These are phyloP conservation scores for Arbutus unedo DNA, from an alignment of 148 eudicot genomes.

Conservation along the genomic window DNA sequence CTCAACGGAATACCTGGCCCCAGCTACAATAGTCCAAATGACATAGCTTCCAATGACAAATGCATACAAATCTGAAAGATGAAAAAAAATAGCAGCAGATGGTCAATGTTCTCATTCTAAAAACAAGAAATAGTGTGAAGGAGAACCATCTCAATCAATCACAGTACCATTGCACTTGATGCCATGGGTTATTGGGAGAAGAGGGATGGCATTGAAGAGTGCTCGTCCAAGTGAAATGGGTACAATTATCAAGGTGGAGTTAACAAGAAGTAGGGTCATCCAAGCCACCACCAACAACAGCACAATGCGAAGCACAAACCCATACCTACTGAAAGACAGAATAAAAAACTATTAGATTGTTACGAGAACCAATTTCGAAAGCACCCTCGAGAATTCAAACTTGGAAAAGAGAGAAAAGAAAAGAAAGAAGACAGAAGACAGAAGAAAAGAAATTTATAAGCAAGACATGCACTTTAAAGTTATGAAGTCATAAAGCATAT, in stretches of 20 bases:
- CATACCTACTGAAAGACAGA: slow-evolving; percentile 53
- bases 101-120: not conserved
- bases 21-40: slow-evolving; percentile 91
- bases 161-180: slow-evolving; percentile 83
- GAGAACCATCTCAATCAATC: slow-evolving; percentile 13
- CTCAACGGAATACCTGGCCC: slow-evolving; percentile 75
- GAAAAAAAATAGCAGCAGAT: not conserved
- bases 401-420: not conserved
- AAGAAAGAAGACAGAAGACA: not conserved
- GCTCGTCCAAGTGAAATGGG: slow-evolving; percentile 84
- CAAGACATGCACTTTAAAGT: not conserved
- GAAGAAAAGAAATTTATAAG: not conserved
- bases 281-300: slow-evolving; percentile 83
- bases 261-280: slow-evolving; percentile 90
- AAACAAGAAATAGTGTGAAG: not conserved
- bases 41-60: slow-evolving; percentile 92
- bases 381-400: not conserved
- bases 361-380: not conserved
- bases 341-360: slow-evolving; percentile 11
- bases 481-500: not conserved
- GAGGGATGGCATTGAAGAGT: slow-evolving; percentile 77
- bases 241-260: slow-evolving; percentile 69
- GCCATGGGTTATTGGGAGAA: slow-evolving; percentile 90
- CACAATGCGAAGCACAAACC: slow-evolving; percentile 81
- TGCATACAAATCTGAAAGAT: slow-evolving; percentile 71